Conservation (phyloP, 257 asterid species). For the Osmanthus fragrans region DNA sequence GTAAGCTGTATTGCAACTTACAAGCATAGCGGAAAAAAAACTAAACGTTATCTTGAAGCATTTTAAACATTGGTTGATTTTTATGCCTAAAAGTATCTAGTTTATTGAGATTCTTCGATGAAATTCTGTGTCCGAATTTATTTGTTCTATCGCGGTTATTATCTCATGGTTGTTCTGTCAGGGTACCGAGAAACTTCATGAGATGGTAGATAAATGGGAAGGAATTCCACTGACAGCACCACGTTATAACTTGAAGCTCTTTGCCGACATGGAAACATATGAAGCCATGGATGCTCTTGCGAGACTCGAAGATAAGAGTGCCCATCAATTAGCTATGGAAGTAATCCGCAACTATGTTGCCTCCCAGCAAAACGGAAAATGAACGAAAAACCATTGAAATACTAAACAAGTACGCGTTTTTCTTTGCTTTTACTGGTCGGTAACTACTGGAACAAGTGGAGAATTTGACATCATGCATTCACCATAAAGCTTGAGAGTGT, state of each 20-base stretch:
- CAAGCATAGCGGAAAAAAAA: background rate
- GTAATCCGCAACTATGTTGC: constrained; percentile 78
- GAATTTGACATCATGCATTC: background rate
- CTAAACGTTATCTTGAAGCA: background rate
- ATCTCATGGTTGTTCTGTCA: constrained; percentile 17
- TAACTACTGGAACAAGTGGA: constrained; percentile 30
- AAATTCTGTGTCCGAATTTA: background rate
- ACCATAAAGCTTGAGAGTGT: background rate
- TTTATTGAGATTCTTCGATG: background rate
- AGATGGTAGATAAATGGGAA: constrained; percentile 78
- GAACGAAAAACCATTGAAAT: constrained; percentile 30
- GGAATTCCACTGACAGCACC: constrained; percentile 62
- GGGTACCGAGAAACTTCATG: constrained; percentile 83
- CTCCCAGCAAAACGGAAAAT: constrained; percentile 56
- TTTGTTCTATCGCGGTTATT: background rate
- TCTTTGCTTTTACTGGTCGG: constrained; percentile 38
- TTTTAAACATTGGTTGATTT: background rate
- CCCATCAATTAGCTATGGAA: constrained; percentile 88
- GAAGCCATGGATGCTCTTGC: constrained; percentile 67
- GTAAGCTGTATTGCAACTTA: constrained; percentile 36
- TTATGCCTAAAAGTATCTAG: background rate
- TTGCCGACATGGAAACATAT: constrained; percentile 71
- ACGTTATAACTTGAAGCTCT: constrained; percentile 71
- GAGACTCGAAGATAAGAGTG: constrained; percentile 58
- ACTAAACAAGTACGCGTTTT: constrained; percentile 2